Percentiles rank a stretch among this genome's conserved stretches.
phyloP scores from a whole-genome alignment of 1,139 yeast species.

The Entelexis paramagnoliae region DNA sequence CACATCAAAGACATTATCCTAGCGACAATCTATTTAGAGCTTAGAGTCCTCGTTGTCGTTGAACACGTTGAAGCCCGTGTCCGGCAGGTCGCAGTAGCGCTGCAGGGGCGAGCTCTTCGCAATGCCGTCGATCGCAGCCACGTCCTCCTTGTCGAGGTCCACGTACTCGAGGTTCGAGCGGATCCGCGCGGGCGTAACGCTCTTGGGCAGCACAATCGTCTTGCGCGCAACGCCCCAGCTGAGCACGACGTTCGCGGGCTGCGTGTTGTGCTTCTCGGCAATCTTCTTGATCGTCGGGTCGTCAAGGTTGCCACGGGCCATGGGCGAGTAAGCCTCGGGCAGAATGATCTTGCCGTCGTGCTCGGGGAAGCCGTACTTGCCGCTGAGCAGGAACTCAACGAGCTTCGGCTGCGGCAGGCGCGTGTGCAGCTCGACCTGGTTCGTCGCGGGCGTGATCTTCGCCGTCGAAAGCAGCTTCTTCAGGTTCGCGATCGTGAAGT shows the following conservation, averaged over 20 bases:
- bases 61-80: slow-evolving; percentile 23
- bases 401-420: slow-evolving; percentile 59
- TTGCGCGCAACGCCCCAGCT: slow-evolving; percentile 65
- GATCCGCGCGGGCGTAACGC: slow-evolving; percentile 51
- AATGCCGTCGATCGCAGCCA: slow-evolving; percentile 29
- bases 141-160: slow-evolving; percentile 44
- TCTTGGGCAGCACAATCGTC: slow-evolving; percentile 59
- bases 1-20: no score
- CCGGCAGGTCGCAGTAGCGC: slow-evolving; percentile 24
- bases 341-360: slow-evolving; percentile 45
- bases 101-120: slow-evolving; percentile 18
- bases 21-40: slow-evolving; percentile 16
- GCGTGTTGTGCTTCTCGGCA: slow-evolving; percentile 45
- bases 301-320: slow-evolving; percentile 39
- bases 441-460: slow-evolving; percentile 51
- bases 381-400: slow-evolving; percentile 35
- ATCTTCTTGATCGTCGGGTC: slow-evolving; percentile 42
- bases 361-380: slow-evolving; percentile 22
- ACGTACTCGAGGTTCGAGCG: slow-evolving; percentile 44
- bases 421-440: slow-evolving; percentile 74
- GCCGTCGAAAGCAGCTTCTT: slow-evolving; percentile 44
- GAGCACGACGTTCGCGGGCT: slow-evolving; percentile 43
- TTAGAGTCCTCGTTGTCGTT: slow-evolving; percentile 26
- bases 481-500: slow-evolving; percentile 48
- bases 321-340: slow-evolving; percentile 63